phyloP scores from a whole-genome alignment of 331 rosid genomes.

The Telfairia occidentalis region DNA sequence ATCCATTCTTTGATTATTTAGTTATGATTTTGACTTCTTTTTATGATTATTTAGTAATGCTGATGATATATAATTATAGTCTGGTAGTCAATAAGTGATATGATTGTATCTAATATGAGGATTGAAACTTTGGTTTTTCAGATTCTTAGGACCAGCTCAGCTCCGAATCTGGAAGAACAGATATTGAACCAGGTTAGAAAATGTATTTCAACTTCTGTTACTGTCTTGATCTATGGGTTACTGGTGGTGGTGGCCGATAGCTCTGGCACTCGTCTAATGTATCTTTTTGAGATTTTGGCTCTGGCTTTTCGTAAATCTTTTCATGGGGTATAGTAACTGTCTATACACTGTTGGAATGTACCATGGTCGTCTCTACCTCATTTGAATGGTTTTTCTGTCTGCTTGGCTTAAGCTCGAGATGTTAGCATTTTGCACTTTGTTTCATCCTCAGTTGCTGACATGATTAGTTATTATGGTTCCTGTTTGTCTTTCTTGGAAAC shows the following conservation, averaged over 20 bases:
- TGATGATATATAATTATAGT: conserved; percentile 9
- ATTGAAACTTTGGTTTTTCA: conserved; percentile 24
- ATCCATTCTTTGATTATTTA: background rate
- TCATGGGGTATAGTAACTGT: background rate
- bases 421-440: background rate
- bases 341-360: background rate
- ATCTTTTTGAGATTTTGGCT: background rate
- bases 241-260: background rate
- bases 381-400: background rate
- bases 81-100: background rate
- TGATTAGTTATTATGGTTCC: background rate
- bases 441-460: background rate
- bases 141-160: conserved; percentile 82
- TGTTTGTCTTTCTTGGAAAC: background rate
- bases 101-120: background rate
- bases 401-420: background rate
- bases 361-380: background rate
- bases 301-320: background rate
- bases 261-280: background rate
- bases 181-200: conserved; percentile 50
- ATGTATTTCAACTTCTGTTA: background rate
- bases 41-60: background rate
- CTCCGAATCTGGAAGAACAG: conserved; percentile 79
- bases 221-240: background rate
- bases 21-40: too few relatives aligned